These are phyloP conservation scores for Trametes villosa DNA, from an alignment of 768 basidiomycete species.

Conservation along the genomic window DNA sequence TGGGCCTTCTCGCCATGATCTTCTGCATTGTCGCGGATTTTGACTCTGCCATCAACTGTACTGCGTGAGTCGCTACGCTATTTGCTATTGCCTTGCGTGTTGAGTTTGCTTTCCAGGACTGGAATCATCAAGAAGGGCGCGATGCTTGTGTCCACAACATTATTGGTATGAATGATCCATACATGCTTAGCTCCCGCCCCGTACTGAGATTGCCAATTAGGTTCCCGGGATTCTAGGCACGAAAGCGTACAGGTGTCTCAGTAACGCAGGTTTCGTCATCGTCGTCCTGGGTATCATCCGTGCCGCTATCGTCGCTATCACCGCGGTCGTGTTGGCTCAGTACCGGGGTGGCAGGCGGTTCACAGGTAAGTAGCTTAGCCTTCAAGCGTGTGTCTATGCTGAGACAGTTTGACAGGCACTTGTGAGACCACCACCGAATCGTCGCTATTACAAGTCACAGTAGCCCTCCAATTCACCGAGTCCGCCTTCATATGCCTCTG, in stretches of 20 bases:
- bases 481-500: constrained; percentile 63
- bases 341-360: constrained; percentile 48
- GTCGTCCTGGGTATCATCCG: constrained; percentile 48
- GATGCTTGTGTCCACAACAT: constrained; percentile 24
- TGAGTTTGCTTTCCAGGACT: constrained; percentile 7
- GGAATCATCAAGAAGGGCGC: constrained; percentile 24
- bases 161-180: constrained; percentile 25
- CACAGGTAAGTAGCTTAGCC: constrained; percentile 43
- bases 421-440: constrained; percentile 44
- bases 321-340: constrained; percentile 46
- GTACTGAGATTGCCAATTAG: constrained; percentile 36
- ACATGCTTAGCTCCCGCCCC: no score
- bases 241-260: constrained; percentile 69
- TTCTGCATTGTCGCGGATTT: constrained; percentile 54
- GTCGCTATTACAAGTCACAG: constrained; percentile 42
- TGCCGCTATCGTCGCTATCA: constrained; percentile 44
- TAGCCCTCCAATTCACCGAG: constrained; percentile 55
- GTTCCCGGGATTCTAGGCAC: constrained; percentile 65
- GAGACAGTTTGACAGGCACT: constrained; percentile 41
- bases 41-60: constrained; percentile 45
- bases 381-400: background rate
- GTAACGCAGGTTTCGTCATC: constrained; percentile 59
- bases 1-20: constrained; percentile 50
- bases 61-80: constrained; percentile 49
- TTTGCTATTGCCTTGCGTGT: constrained; percentile 30